Evolutionary conservation across 2,329 filamentous ascomycete species (phyloP), one percentile per base, ranked within the genome.

Genomic region (Cadophora luteo-olivacea): DNA sequence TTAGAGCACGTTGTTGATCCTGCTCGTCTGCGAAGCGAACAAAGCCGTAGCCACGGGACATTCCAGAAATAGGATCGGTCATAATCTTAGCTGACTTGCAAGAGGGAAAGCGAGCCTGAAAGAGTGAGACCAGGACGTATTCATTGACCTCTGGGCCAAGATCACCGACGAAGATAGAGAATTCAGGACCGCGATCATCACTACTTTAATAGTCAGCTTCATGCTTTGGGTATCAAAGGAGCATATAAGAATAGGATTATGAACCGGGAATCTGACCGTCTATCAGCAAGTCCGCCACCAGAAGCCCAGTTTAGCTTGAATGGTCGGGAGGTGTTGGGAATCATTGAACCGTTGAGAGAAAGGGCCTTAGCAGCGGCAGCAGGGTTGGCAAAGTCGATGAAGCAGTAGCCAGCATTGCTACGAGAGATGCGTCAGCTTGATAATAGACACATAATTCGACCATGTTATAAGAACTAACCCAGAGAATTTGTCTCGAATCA

Each of bases 51-150:
- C 96, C 96, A 72, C 96, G 94, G 72, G 94, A 97, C 88, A 98
- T 95, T 76, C 96, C 96, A 72, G 92, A 97, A 82, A 98, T 96
- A 70, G 96, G 95, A 78, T 99, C 96, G 70, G 95, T 97, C 96
- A 99, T 99, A 82, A 99, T 99, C 87, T 99, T 99, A 78, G 96
- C 96, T 48, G 94, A 97, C 86, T 98, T 98, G 92, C 95, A 98
- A 9, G 94, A 97, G 0, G 92, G 92, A 86, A 97, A 99, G 70
- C 95, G 93, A 78, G 90, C 91, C 84, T 98, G 95, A 88, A 99
- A 99, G 62, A 99, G 90, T 32, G 94, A 97, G 65, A 98, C 95
- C 69, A 99, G 86, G 68, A 98, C 95, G 78, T 97, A 98, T 84
- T 99, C 96, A 81, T 97, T 99, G 76, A 99, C 96, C 82, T 99